Evolutionary conservation across 2,329 filamentous ascomycete genomes (phyloP).

Genomic region (Cercospora sojina): DNA sequence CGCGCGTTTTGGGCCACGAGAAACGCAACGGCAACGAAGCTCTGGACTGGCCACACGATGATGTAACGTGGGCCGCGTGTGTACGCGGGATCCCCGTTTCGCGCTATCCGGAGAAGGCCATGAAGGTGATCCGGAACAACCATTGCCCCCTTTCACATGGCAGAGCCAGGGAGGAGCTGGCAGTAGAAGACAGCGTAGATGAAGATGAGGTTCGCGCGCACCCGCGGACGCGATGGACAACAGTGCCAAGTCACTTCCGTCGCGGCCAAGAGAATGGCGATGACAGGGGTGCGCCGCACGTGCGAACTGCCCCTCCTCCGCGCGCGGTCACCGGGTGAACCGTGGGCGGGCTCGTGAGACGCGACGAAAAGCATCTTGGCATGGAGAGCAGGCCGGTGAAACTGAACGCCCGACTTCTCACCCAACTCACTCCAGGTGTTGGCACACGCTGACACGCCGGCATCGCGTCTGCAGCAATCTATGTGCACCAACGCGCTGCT

Average conservation of each 20-base stretch:
- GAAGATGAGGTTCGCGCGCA: background rate
- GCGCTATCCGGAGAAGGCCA: background rate
- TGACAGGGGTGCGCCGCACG: background rate
- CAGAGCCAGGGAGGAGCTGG: background rate
- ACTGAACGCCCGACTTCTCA: background rate
- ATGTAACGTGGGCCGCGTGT: constrained; percentile 5
- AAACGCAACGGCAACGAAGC: constrained; percentile 3
- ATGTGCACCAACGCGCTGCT: constrained; percentile 10
- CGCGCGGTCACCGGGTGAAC: background rate
- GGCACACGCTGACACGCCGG: background rate
- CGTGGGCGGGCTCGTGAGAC: background rate
- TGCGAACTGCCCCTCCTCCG: background rate
- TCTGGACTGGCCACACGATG: background rate
- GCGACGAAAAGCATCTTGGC: background rate
- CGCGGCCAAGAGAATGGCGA: background rate
- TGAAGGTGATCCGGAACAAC: background rate
- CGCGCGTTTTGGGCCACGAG: background rate
- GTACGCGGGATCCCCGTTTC: background rate
- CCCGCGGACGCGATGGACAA: background rate
- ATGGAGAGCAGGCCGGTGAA: background rate
- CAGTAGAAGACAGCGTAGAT: background rate
- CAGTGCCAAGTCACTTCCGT: background rate
- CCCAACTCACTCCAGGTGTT: background rate
- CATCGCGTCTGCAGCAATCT: background rate
- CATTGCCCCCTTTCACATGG: background rate